These are phyloP conservation scores for Plantago rigida DNA, from an alignment of 305 asterid genomes.

Conservation along the genomic window DNA sequence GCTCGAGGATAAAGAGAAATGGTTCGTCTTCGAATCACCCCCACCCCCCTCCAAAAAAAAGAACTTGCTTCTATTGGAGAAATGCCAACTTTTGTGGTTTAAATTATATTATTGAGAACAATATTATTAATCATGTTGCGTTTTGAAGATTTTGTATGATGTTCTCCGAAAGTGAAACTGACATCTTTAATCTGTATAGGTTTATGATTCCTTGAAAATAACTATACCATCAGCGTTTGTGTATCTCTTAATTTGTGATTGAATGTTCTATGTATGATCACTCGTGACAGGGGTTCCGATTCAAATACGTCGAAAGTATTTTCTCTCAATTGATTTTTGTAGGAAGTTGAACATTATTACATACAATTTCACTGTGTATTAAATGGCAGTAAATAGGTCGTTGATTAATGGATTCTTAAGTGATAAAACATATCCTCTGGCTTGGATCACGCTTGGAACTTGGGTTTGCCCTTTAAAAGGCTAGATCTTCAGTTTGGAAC, in stretches of 20 bases:
- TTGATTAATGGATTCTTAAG: no score
- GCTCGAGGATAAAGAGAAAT: constrained; percentile 98
- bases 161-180: neutral
- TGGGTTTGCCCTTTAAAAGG: no score
- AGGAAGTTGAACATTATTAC: no score
- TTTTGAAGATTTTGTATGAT: neutral
- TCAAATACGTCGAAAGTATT: no score
- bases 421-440: no score
- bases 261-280: neutral
- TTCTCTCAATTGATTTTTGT: no score
- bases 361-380: no score
- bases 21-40: constrained; percentile 51
- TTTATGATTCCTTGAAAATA: neutral
- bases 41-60: no score
- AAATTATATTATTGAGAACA: neutral
- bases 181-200: neutral
- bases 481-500: no score
- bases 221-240: neutral
- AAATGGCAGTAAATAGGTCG: no score
- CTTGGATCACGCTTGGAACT: no score
- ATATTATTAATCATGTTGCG: neutral
- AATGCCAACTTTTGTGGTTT: neutral
- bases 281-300: no score
- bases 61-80: constrained; percentile 3
- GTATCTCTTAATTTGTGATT: neutral